phyloP scores from a whole-genome alignment of 2,329 filamentous ascomycete species.

The Pseudogymnoascus sp. region DNA sequence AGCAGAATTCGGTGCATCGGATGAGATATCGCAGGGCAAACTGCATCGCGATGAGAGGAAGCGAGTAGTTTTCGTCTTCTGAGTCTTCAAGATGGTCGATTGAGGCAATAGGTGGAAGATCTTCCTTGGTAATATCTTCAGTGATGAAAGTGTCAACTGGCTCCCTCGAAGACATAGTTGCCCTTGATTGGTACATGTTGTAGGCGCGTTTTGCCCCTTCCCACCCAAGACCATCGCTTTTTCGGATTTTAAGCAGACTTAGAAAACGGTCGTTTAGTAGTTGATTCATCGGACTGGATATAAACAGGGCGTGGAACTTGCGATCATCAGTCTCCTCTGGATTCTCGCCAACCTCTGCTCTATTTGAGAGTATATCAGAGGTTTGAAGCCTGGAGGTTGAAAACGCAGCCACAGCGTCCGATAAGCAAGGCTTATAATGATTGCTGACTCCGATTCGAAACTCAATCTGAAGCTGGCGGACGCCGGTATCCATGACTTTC shows the following conservation, averaged over 20 bases:
- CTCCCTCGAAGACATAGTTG: conserved; percentile 13
- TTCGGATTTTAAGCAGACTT: conserved; percentile 50
- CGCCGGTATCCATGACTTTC: conserved; percentile 37
- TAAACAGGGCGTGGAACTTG: conserved; percentile 50
- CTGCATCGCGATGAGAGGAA: conserved; percentile 57
- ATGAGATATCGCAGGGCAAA: conserved; percentile 70
- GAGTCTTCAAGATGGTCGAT: conserved; percentile 27
- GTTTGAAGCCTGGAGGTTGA: conserved; percentile 13
- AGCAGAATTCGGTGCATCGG: conserved; percentile 76
- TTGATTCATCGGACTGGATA: conserved; percentile 61
- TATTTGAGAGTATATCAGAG: conserved; percentile 11
- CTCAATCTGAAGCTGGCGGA: conserved; percentile 33
- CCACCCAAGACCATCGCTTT: conserved; percentile 50
- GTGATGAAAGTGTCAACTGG: conserved; percentile 12
- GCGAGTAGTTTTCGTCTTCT: conserved; percentile 31
- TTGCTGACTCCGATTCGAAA: conserved; percentile 63
- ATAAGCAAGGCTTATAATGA: conserved; percentile 60
- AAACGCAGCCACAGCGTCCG: conserved; percentile 31
- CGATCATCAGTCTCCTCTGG: conserved; percentile 22
- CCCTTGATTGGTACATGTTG: conserved; percentile 21
- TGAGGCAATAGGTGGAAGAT: conserved; percentile 19
- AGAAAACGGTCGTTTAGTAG: conserved; percentile 60
- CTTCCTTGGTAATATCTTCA: conserved; percentile 14
- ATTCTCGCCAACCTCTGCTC: background rate
- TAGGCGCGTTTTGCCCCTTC: conserved; percentile 44